These are phyloP conservation scores for Dactylonectria macrodidyma DNA, from an alignment of 2,329 filamentous ascomycete genomes.

Conservation along the genomic window DNA sequence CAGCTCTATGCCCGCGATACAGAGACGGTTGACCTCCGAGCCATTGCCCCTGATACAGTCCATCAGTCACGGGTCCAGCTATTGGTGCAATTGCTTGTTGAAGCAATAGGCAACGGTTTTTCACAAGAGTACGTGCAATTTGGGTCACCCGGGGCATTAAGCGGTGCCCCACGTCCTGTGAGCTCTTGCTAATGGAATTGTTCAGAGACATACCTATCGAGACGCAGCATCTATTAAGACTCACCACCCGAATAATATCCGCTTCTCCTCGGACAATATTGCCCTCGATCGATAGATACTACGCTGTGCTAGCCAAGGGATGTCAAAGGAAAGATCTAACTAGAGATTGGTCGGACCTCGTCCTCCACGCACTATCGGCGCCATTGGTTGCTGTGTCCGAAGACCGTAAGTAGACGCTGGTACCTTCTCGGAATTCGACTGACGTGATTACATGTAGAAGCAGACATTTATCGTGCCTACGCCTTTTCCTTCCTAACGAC, in stretches of 20 bases:
- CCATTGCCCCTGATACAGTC: slow-evolving; percentile 52
- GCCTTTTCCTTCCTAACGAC: slow-evolving; percentile 45
- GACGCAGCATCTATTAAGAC: slow-evolving; percentile 52
- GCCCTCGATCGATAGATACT: slow-evolving; percentile 55
- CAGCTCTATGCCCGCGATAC: slow-evolving; percentile 62
- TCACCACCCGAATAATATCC: slow-evolving; percentile 51
- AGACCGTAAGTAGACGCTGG: slow-evolving; percentile 35
- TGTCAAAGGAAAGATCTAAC: slow-evolving; percentile 47
- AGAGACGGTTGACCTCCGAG: slow-evolving; percentile 51
- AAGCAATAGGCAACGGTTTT: slow-evolving; percentile 48
- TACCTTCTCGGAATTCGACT: neutral
- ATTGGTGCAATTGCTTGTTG: slow-evolving; percentile 56
- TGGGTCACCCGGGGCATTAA: neutral
- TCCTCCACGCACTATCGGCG: slow-evolving; percentile 49
- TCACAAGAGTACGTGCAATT: slow-evolving; percentile 44
- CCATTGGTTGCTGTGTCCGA: slow-evolving; percentile 45
- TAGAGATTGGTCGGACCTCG: slow-evolving; percentile 38
- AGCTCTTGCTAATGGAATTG: slow-evolving; percentile 30
- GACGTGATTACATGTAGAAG: slow-evolving; percentile 23
- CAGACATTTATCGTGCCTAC: slow-evolving; percentile 41
- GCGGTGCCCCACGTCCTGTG: neutral
- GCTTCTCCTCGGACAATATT: slow-evolving; percentile 42
- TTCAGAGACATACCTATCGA: slow-evolving; percentile 40
- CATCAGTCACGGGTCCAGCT: slow-evolving; percentile 51
- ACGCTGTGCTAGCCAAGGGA: slow-evolving; percentile 56